Evolutionary conservation across 257 asterid genomes (phyloP), one percentile per base, ranked within the genome.

Genomic region (Eustoma russellianum): DNA sequence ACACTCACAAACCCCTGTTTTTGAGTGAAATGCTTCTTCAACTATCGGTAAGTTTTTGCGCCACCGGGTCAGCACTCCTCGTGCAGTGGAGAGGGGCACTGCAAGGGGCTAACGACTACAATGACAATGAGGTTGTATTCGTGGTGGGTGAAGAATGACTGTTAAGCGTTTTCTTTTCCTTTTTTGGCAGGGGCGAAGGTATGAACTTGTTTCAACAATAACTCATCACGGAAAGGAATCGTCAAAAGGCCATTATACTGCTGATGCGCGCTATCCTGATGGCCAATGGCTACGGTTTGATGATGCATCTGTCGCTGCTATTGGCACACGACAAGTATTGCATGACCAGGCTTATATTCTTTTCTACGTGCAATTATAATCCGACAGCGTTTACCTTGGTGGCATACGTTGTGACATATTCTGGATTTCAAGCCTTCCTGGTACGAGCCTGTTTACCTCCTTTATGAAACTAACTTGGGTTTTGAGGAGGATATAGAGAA

Each of bases 191-290:
- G 91, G 96, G 17, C 88, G 96, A 50, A 84, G 47, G 56, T 86
- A 81, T 46, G 83, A 83, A 61, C 93, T 90, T 6, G 88, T 90
- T 44, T 75, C 98, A 3, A 79, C 98, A 11, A 70, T 86, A 63
- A 90, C 95, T 2, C 98, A 90, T 70, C 98, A 90, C 30, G 98
- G 98, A 28, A 81, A 73, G 65, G 96, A 83, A 75, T 85, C 98
- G 17, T 86, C 98, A 0, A 90, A 72, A 71, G 98, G 96, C 33
- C 98, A 90, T 68, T 90, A 90, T 52, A 90, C 98, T 38, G 86
- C 96, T 15, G 95, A 86, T 57, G 83, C 77, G 5, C 77, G 78
- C 17, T 46, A 60, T 56, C 67, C 77, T 7, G 72, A 66, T 43
- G 88, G 93, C 53, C 84, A 70, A 61, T 90, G 98, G 98, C 56